These are phyloP conservation scores for Euphorbia peplus DNA, from an alignment of 345 rosid genomes.

Conservation along the genomic window DNA sequence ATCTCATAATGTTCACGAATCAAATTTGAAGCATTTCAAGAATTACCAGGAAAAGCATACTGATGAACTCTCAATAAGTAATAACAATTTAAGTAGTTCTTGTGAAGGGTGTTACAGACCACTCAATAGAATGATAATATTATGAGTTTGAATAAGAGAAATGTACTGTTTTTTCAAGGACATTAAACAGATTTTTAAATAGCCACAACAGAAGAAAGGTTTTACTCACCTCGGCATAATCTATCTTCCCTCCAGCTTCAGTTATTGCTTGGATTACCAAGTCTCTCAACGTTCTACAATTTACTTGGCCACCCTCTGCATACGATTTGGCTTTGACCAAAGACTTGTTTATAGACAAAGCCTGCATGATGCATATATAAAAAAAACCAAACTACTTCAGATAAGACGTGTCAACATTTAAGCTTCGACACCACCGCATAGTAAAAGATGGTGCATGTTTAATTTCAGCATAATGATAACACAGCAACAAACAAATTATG, in stretches of 20 bases:
- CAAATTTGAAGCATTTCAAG: no score
- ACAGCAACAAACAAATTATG: background rate
- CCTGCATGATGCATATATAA: slow-evolving; percentile 39
- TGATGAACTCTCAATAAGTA: no score
- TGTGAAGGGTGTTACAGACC: no score
- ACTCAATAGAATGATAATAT: no score
- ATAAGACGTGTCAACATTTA: background rate
- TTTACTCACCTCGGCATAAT: slow-evolving; percentile 73
- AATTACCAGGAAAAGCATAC: no score
- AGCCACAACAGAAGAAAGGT: background rate
- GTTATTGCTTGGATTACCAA: slow-evolving; percentile 42
- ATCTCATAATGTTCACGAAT: no score
- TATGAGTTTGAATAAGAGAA: background rate
- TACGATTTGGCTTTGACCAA: slow-evolving; percentile 49
- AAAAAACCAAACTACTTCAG: background rate
- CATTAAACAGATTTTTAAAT: background rate
- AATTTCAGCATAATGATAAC: background rate
- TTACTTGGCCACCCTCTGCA: slow-evolving; percentile 41
- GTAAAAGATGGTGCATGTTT: background rate
- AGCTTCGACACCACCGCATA: background rate
- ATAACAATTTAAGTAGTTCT: no score
- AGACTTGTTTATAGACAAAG: slow-evolving; percentile 74
- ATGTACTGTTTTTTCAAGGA: background rate
- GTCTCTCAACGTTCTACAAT: slow-evolving; percentile 45
- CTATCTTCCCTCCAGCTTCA: slow-evolving; percentile 68